Evolutionary conservation across 129 eudicot genomes (phyloP), one percentile per base, ranked within the genome.

Genomic region (Tanacetum coccineum): DNA sequence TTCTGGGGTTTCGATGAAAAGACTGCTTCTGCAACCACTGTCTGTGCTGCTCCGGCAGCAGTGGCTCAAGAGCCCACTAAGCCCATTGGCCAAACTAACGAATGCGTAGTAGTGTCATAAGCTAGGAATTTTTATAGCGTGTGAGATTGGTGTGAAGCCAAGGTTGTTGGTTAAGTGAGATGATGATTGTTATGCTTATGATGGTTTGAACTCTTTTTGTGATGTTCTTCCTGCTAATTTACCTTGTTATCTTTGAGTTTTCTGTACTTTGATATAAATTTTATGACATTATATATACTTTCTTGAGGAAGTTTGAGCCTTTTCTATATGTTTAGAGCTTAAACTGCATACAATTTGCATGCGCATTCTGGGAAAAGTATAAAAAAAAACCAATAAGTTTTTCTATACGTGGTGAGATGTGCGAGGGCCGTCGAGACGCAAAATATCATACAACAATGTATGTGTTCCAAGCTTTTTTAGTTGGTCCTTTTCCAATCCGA

Each of bases 1-100:
- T 85, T 71, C 66, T 92, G 96, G 98, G 96, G 82, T 30, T 73
- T 83, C 14, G 87, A 87, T 68, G 71, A 68, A 39, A 81, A 86
- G 70, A 71, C 57, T 6, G 72, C 56, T 8, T 45, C 68, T 64
- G 57, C 61, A 44, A 20, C 78, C 64, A 76, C 74, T 5, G 74
- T 76, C 45, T 30, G 26, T 60, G 59, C 67, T 78, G 49, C 68
- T 39, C 84, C 82, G 22, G 84, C 94, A 15, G 78, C 81, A 25
- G 90, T 82, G 13, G 91, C 85, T 19, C 96, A 85, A 6, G 86
- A 84, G 73, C 88, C 88, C n/a, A 70, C 62, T 46, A 79, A 69
- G 63, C 79, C 73, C 54, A 56, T 7, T 4, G 52, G 15, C 54
- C 46, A 59, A 36, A 47, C 0, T 13, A 42, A 56, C 11, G 67